Base-by-base conservation (phyloP, 2,329 filamentous ascomycete species). In the Colletotrichum incanum region DNA sequence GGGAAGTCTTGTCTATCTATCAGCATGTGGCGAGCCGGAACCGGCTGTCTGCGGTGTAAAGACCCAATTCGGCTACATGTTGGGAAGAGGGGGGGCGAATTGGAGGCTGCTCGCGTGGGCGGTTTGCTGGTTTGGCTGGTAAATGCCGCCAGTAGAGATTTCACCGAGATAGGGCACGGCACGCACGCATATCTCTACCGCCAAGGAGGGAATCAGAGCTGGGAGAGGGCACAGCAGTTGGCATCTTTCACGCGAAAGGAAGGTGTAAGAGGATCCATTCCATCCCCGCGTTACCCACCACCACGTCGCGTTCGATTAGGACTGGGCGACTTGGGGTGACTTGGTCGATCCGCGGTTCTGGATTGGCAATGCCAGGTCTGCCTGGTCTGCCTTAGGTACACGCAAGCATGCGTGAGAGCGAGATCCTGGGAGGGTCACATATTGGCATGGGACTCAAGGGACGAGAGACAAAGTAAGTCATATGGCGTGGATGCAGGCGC, bases 191-290 rank as follows among this genome's bases (percentile, higher is more conserved):
- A 59, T 54, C 54, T 72, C n/a, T 49, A 3, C 20, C 54, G 70
- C 70, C 70, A 72, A 72, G 65, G 34, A 65, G 60, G 41, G n/a
- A 49, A 55, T 28, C 65, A 49, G 6, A 65, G 54, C 59, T 70
- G n/a, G 39, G 67, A 59, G 50, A 55, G 16, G 65, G 65, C 45
- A 72, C 52, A 65, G 45, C 54, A 28, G 23, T 65, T 65, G 65
- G 59, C 65, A 64, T 72, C 54, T 65, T 72, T 61, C 52, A 72
- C 70, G 60, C 65, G 70, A 70, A 72, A 72, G 70, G 70, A 72
- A 65, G 70, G 70, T 70, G 70, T 61, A 70, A 69, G 60, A 72
- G 59, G 45, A 70, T 69, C 60, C 66, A 72, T 70, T 70, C 45
- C 54, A 61, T 65, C 70, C 59, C 59, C 60, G 70, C 70, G 70